Evolutionary conservation across 2,329 filamentous ascomycete genomes (phyloP).

Genomic region (Pseudogymnoascus destructans): DNA sequence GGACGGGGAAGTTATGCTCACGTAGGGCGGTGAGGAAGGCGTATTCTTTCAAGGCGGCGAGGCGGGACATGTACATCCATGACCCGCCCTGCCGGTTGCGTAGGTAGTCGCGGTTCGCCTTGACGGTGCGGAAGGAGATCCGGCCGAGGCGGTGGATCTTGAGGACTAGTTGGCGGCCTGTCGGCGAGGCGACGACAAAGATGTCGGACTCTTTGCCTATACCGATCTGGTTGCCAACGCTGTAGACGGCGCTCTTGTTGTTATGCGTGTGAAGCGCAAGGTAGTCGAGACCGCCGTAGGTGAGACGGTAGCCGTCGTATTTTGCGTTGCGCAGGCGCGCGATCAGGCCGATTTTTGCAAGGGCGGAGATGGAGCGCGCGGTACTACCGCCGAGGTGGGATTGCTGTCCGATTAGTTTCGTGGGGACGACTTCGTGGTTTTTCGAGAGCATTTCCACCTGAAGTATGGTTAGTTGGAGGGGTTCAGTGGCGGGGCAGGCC

Average conservation of each 20-base stretch:
- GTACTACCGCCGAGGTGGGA: constrained; percentile 70
- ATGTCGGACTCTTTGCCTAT: constrained; percentile 98
- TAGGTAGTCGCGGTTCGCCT: constrained; percentile 90
- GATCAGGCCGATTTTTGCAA: constrained; percentile 87
- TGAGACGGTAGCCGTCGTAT: constrained; percentile 94
- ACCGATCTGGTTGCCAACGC: constrained; percentile 84
- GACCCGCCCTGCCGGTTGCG: constrained; percentile 66
- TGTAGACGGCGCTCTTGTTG: constrained; percentile 69
- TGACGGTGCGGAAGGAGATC: constrained; percentile 94
- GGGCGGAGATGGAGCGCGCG: constrained; percentile 72
- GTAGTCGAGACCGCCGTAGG: constrained; percentile 94
- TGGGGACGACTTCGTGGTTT: constrained; percentile 95
- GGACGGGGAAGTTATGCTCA: constrained; percentile 79
- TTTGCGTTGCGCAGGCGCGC: constrained; percentile 88
- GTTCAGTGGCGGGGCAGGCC: constrained; percentile 16
- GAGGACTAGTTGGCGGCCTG: constrained; percentile 65
- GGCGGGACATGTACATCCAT: constrained; percentile 95
- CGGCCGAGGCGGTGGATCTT: constrained; percentile 94
- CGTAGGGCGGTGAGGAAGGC: constrained; percentile 83
- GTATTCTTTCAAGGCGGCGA: constrained; percentile 88
- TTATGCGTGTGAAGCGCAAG: constrained; percentile 87
- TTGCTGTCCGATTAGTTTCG: constrained; percentile 71
- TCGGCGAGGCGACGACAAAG: constrained; percentile 74
- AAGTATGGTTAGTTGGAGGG: constrained; percentile 28
- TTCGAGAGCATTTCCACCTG: constrained; percentile 88